A percentile compares a stretch with the other conserved stretches of the same genome.
These are phyloP conservation scores for Kondoa malvinella DNA, from an alignment of 768 basidiomycete genomes.

Conservation along the genomic window DNA sequence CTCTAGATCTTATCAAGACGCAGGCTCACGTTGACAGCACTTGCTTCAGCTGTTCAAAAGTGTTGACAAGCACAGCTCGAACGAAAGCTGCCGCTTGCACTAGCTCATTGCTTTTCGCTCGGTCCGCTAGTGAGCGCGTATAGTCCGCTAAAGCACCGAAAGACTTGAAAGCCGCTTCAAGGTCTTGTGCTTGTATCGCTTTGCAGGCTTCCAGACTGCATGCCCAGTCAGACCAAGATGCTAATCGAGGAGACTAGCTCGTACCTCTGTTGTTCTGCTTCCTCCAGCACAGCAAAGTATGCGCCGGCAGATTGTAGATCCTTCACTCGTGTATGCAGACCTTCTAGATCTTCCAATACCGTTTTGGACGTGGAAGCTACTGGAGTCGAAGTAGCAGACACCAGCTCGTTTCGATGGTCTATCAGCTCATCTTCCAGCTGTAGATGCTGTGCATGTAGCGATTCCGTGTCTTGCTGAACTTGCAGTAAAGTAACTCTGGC, in stretches of 20 bases:
- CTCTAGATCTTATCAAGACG: background rate
- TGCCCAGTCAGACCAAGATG: conserved; percentile 32
- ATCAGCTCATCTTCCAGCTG: conserved; percentile 15
- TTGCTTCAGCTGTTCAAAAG: conserved; percentile 12
- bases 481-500: background rate
- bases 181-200: conserved; percentile 12
- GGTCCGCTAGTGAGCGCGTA: conserved; percentile 34
- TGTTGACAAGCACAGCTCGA: background rate
- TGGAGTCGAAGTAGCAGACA: conserved; percentile 8
- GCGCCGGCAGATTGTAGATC: conserved; percentile 57
- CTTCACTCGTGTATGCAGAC: conserved; percentile 54
- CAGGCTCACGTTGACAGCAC: background rate
- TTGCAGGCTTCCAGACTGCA: conserved; percentile 17
- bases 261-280: conserved; percentile 38
- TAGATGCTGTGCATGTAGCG: background rate
- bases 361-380: conserved; percentile 31
- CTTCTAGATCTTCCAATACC: conserved; percentile 66
- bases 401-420: conserved; percentile 14
- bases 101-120: conserved; percentile 46
- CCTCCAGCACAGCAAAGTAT: conserved; percentile 60
- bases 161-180: conserved; percentile 18
- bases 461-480: conserved; percentile 2
- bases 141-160: conserved; percentile 23
- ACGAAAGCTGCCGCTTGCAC: conserved; percentile 37
- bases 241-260: background rate